A percentile compares a stretch with the other conserved stretches of the same genome.
Evolutionary conservation across 768 basidiomycete genomes (phyloP).

Genomic region (Kwoniella dendrophila): DNA sequence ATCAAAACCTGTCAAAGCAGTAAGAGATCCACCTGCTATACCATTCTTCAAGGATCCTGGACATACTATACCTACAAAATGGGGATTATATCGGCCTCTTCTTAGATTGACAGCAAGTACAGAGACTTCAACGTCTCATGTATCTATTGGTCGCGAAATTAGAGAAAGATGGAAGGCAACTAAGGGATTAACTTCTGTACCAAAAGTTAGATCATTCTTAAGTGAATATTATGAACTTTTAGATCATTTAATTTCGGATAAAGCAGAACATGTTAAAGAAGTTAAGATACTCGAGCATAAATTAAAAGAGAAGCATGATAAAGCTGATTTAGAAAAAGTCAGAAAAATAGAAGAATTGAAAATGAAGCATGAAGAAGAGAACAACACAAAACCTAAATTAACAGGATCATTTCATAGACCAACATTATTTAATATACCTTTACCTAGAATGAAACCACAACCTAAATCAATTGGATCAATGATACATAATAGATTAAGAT

Average conservation of each 20-base stretch:
- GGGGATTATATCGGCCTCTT: slow-evolving; percentile 74
- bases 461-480: slow-evolving; percentile 72
- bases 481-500: slow-evolving; percentile 62
- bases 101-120: slow-evolving; percentile 59
- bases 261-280: background rate
- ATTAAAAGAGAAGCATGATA: slow-evolving; percentile 40
- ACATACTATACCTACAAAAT: slow-evolving; percentile 75
- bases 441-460: slow-evolving; percentile 79
- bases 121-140: slow-evolving; percentile 8
- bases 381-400: slow-evolving; percentile 60
- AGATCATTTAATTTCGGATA: background rate
- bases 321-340: background rate
- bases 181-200: slow-evolving; percentile 23
- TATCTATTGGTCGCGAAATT: slow-evolving; percentile 3
- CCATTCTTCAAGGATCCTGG: slow-evolving; percentile 71
- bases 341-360: background rate
- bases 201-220: slow-evolving; percentile 12
- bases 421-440: slow-evolving; percentile 66
- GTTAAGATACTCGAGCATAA: background rate
- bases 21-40: slow-evolving; percentile 27
- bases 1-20: background rate
- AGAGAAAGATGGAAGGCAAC: slow-evolving; percentile 20
- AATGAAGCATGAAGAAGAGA: background rate
- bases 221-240: slow-evolving; percentile 17
- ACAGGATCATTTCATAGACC: slow-evolving; percentile 74